A percentile compares a stretch with the other conserved stretches of the same genome.
phyloP scores from a whole-genome alignment of 257 asterid species.

The Fraxinus excelsior region DNA sequence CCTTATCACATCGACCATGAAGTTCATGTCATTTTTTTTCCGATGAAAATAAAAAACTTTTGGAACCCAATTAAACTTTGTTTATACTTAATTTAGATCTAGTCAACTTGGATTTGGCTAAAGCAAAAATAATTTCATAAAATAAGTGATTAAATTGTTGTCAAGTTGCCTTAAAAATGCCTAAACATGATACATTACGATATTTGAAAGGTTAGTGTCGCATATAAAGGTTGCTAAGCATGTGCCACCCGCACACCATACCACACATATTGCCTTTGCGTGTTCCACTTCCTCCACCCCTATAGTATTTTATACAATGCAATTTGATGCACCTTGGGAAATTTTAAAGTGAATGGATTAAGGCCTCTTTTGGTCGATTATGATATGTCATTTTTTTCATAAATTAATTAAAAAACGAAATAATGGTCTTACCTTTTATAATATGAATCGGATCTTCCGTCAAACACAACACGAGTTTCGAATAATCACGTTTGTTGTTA shows the following conservation, averaged over 20 bases:
- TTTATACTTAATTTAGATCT: not conserved
- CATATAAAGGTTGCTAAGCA: not conserved
- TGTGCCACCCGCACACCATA: not conserved
- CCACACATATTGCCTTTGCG: not conserved
- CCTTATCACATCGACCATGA: no score
- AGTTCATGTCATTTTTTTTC: no score
- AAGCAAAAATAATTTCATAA: not conserved
- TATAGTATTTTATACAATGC: not conserved
- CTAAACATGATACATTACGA: not conserved
- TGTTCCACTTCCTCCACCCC: not conserved
- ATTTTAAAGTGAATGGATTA: no score
- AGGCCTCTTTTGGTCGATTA: not conserved
- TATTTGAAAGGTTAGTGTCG: not conserved
- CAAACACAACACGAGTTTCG: no score
- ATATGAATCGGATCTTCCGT: no score
- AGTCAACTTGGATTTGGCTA: not conserved
- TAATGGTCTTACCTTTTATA: no score
- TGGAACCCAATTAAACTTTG: not conserved
- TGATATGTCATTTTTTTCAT: no score
- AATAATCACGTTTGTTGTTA: no score
- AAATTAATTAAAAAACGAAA: no score
- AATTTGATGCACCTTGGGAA: not conserved
- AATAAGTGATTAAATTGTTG: not conserved
- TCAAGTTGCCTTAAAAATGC: not conserved
- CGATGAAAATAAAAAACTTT: no score